Conservation (phyloP, 2,329 filamentous ascomycete species). For the Cadophora malorum region DNA sequence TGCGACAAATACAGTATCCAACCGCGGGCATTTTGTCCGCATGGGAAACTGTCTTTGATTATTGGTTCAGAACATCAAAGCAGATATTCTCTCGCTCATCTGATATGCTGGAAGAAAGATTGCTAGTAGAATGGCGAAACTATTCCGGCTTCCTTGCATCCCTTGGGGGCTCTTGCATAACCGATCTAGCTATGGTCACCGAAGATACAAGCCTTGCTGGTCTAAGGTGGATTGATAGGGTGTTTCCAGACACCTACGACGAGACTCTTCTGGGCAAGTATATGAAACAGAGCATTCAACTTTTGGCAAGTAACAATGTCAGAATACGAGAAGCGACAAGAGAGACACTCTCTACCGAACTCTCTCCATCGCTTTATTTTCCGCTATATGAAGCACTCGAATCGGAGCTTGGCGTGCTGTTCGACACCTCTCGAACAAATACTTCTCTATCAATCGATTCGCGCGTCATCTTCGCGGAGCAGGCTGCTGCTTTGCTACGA, state of each 20-base stretch:
- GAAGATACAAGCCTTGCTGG: conserved; percentile 65
- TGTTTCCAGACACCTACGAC: conserved; percentile 64
- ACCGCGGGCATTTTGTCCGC: conserved; percentile 71
- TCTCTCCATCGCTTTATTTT: conserved; percentile 66
- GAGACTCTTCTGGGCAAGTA: conserved; percentile 66
- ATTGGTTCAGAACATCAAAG: conserved; percentile 68
- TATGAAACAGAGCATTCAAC: conserved; percentile 67
- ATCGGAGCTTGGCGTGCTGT: conserved; percentile 67
- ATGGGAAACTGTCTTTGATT: conserved; percentile 70
- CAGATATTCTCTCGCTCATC: conserved; percentile 61
- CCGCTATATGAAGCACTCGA: conserved; percentile 70
- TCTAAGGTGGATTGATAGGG: conserved; percentile 64
- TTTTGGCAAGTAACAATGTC: conserved; percentile 68
- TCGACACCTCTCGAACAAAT: conserved; percentile 60
- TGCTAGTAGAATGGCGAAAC: conserved; percentile 70
- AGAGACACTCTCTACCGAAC: conserved; percentile 69
- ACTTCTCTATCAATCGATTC: conserved; percentile 61
- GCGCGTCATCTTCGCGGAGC: conserved; percentile 71
- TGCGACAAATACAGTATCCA: conserved; percentile 66
- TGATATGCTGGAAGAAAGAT: conserved; percentile 61
- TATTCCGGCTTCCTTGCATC: conserved; percentile 73
- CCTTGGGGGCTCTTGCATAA: conserved; percentile 68
- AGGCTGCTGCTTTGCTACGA: conserved; percentile 67
- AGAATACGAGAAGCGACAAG: conserved; percentile 70
- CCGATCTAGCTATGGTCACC: conserved; percentile 58